Evolutionary conservation across 2,329 filamentous ascomycete genomes (phyloP).

Genomic region (Ceratocystis harringtonii): DNA sequence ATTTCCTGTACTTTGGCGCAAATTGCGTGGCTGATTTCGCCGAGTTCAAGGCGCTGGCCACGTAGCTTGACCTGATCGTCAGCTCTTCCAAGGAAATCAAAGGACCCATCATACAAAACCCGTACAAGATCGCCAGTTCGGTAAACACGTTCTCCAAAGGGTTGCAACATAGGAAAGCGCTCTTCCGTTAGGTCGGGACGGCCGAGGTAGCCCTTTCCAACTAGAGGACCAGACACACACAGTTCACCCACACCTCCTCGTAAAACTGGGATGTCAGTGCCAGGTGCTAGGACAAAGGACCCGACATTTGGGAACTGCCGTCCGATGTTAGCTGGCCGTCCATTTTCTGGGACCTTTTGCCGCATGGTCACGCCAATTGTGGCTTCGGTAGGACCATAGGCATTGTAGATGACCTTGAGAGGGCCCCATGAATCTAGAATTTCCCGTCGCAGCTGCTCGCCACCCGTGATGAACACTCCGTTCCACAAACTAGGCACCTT

Average conservation of each 20-base stretch:
- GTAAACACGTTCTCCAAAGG: constrained; percentile 52
- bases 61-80: constrained; percentile 89
- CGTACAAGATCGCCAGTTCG: constrained; percentile 80
- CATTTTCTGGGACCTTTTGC: constrained; percentile 60
- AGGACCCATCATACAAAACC: constrained; percentile 62
- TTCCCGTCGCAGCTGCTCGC: constrained; percentile 75
- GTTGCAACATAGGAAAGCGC: constrained; percentile 52
- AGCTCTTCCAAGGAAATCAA: constrained; percentile 74
- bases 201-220: constrained; percentile 81
- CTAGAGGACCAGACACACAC: constrained; percentile 72
- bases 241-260: constrained; percentile 73
- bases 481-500: constrained; percentile 65
- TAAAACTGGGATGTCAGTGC: constrained; percentile 55
- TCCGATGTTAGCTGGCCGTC: constrained; percentile 78
- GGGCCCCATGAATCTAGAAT: constrained; percentile 77
- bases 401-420: constrained; percentile 72
- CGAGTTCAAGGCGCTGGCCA: constrained; percentile 76
- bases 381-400: constrained; percentile 81
- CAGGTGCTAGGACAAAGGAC: constrained; percentile 58
- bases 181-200: constrained; percentile 61
- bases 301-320: constrained; percentile 78
- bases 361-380: constrained; percentile 90
- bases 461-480: constrained; percentile 86
- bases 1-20: constrained; percentile 41
- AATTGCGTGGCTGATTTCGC: constrained; percentile 79